Conservation (phyloP, 139 green algal species). For the Auxenochlorella pyrenoidosa region DNA sequence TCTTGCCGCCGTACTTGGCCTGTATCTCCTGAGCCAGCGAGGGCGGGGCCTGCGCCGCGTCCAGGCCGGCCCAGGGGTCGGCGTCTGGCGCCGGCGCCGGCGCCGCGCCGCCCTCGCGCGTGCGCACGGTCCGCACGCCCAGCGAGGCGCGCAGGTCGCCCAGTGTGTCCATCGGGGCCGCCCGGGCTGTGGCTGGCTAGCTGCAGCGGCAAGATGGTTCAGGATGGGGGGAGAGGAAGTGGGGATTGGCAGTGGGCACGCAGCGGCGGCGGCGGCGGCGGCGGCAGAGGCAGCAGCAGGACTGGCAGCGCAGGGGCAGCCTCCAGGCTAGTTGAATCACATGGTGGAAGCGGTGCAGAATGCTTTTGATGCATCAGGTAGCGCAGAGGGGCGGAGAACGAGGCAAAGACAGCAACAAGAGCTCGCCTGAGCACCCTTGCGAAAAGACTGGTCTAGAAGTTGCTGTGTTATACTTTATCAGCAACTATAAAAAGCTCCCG, state of each 20-base stretch:
- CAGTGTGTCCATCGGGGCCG: slow-evolving; percentile 8
- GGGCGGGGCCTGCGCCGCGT: background rate
- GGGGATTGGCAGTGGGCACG: background rate
- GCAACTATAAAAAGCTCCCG: no score
- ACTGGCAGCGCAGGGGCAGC: no score
- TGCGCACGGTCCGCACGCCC: slow-evolving; percentile 11
- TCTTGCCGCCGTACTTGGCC: slow-evolving; percentile 58
- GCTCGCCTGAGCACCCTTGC: no score
- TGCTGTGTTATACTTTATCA: no score
- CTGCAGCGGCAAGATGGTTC: no score
- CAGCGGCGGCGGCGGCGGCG: background rate
- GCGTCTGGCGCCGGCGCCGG: background rate
- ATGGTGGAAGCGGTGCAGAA: no score
- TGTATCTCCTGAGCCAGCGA: slow-evolving; percentile 61
- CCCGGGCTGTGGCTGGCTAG: background rate
- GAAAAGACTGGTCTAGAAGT: no score
- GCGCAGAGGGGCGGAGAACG: background rate
- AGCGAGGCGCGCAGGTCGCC: slow-evolving; percentile 6
- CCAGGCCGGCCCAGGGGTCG: background rate
- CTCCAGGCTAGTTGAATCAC: no score
- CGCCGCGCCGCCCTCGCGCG: background rate
- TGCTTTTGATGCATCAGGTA: no score
- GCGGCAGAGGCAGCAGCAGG: background rate
- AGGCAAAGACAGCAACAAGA: background rate
- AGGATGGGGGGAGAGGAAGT: background rate